Evolutionary conservation across 140 eudicot genomes (phyloP), one percentile per base, ranked within the genome.

Genomic region (Bidens hawaiensis): DNA sequence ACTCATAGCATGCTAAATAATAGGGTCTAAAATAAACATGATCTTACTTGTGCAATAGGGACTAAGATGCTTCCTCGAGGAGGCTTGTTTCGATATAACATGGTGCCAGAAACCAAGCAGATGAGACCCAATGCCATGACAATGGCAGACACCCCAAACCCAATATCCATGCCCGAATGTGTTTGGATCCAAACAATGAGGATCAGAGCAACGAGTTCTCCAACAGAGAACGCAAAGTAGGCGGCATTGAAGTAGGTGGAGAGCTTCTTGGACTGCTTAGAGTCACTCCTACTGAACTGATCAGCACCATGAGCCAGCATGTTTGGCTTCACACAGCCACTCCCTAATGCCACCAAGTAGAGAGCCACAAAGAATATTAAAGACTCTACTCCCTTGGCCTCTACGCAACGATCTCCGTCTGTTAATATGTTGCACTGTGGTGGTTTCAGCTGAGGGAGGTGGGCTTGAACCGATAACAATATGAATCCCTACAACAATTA

Each of bases 281-380:
- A 59, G 51, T 76, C 76, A n/a, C 71, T 78, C 34, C 61, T 70
- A 63, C 62, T 79, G 84, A 94, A 83, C 46, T 94, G 99, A 64
- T 94, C 95, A 42, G 81, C 99, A 14, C 99, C 99, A 79, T 88
- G 97, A 59, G 99, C 85, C 62, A 94, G 43, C 95, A 94, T 94
- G 72, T 94, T 94, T 11, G 99, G 99, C 73, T 94, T 94, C 51
- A 94, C 79, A 58, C 99, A 94, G 0, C 99, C 99, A 79, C 99
- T 94, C 40, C 99, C 99, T 60, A 94, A 22, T 3, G 99, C 99
- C 75, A 94, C 99, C 73, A 94, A 72, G 61, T 88, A 94, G 11
- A 94, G 89, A 23, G 99, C 97, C 51, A 81, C 80, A 62, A 94
- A 94, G 48, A 94, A 94, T 65, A 94, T 83, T 4, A 80, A 36